Conservation (phyloP, 2,329 filamentous ascomycete genomes). For the Bipolaris sorokiniana region DNA sequence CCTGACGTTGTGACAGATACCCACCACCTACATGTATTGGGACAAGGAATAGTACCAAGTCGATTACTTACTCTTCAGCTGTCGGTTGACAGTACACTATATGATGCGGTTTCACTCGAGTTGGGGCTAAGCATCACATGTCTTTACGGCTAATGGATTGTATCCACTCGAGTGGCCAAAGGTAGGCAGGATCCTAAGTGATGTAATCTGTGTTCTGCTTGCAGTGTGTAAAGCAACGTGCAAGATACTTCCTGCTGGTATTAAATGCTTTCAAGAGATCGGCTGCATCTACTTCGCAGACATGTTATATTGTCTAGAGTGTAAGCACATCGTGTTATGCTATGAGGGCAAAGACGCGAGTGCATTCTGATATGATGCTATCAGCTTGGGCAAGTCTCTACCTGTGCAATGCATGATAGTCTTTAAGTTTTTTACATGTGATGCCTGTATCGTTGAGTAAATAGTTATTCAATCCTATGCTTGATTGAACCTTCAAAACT, state of each 20-base stretch:
- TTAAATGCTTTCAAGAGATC: neutral
- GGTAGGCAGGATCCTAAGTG: neutral
- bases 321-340: neutral
- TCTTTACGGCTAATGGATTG: neutral
- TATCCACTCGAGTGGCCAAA: neutral
- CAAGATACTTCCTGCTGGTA: neutral
- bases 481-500: neutral
- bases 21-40: neutral
- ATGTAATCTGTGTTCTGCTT: neutral
- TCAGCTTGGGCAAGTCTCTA: neutral
- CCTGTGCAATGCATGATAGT: neutral
- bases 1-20: constrained; percentile 26
- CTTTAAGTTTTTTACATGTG: neutral
- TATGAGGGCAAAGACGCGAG: neutral
- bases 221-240: neutral
- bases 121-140: neutral
- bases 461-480: neutral
- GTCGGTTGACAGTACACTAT: neutral
- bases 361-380: neutral
- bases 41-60: neutral
- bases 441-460: neutral
- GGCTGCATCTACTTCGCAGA: neutral
- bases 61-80: neutral
- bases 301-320: neutral
- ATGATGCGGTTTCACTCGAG: neutral